A percentile compares a stretch with the other conserved stretches of the same genome.
phyloP scores from a whole-genome alignment of 2,329 filamentous ascomycete species.

The Talaromyces sp. region DNA sequence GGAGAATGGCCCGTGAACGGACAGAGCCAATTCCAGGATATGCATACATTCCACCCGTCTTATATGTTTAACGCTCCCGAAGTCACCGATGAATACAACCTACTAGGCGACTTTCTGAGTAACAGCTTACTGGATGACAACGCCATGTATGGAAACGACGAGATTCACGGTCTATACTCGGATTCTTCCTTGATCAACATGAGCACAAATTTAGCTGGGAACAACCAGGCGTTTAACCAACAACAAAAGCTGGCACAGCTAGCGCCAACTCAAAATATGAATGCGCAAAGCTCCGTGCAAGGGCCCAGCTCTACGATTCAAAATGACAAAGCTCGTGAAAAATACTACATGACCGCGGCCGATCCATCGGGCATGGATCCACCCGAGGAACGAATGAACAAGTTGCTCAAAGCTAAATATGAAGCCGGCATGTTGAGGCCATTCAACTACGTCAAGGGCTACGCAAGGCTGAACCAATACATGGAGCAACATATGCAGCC shows the following conservation, averaged over 20 bases:
- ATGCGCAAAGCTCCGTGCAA: conserved; percentile 48
- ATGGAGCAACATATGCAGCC: conserved; percentile 85
- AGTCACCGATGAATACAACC: conserved; percentile 92
- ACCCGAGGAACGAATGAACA: conserved; percentile 92
- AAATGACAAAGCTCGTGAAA: conserved; percentile 67
- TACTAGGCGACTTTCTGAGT: conserved; percentile 94
- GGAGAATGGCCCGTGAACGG: conserved; percentile 71
- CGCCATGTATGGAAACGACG: conserved; percentile 62
- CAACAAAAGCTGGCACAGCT: conserved; percentile 33
- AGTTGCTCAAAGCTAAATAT: conserved; percentile 90
- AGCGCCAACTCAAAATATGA: conserved; percentile 16
- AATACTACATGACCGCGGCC: conserved; percentile 92
- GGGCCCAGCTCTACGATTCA: conserved; percentile 58
- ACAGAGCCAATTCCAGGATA: conserved; percentile 85
- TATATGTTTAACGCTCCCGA: conserved; percentile 95
- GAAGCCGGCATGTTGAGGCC: conserved; percentile 91
- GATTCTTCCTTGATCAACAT: conserved; percentile 52
- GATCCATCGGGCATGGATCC: conserved; percentile 84
- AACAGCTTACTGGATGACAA: conserved; percentile 85
- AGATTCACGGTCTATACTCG: conserved; percentile 58
- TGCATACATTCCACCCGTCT: conserved; percentile 88
- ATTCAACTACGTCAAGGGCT: conserved; percentile 98
- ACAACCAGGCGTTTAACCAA: conserved; percentile 25
- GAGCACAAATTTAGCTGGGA: conserved; percentile 31
- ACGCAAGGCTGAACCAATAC: conserved; percentile 81